Base-by-base conservation (phyloP, 441 rosid species). In the Gossypium davidsonii region DNA sequence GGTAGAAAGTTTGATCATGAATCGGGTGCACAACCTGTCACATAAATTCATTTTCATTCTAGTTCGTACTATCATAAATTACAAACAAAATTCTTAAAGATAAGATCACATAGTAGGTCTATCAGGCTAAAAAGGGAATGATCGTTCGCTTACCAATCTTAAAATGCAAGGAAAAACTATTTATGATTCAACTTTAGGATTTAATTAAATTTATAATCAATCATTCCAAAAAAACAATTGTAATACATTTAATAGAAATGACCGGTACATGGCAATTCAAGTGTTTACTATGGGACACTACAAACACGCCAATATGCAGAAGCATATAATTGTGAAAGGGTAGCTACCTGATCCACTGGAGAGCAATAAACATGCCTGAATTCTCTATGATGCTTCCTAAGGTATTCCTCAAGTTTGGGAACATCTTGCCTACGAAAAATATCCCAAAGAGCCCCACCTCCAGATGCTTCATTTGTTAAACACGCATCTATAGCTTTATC, bases 361-460 rank as follows among this genome's bases (percentile, higher is more conserved):
- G 75, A 58, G 66, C 92, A 81, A 56, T 81, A 77, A 58, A 77
- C 70, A 74, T 88, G 91, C 72, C 90, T 86, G 76, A 93, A 93
- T 80, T 93, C 96, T 26, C 62, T 79, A 71, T 81, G 82, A 80
- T 91, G 93, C 77, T 79, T 87, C 51, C 28, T 68, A 18, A 91
- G 87, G 81, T 86, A 93, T 31, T 85, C 82, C 79, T 82, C 76
- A 79, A 93, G 75, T 81, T 85, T 87, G 21, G 88, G 81, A 73
- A 84, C 87, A 84, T 90, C 98, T 85, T 90, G 72, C 73, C 94
- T 85, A 53, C 96, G 86, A 58, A 91, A 93, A 76, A 91, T 88
- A 75, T 93, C 98, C 97, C 98, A 93, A 6, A 90, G 74, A 72
- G 96, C 97, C 75, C 92, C 91, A 46, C 85, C 91, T 10, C 81